phyloP scores from a whole-genome alignment of 495 filamentous ascomycete genomes.

The Tuber umbilicatum region DNA sequence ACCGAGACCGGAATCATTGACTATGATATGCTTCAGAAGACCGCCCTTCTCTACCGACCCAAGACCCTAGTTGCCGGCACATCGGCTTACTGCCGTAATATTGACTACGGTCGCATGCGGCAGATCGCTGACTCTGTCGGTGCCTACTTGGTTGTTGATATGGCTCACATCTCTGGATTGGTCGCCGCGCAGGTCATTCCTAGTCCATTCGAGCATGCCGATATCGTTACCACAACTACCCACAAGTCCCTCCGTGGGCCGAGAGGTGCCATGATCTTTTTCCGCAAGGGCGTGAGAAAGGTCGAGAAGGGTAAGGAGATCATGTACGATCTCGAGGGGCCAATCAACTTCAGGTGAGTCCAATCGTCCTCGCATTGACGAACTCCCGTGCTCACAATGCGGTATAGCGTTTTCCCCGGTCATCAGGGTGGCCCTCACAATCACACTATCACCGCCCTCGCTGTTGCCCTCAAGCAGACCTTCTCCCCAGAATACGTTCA shows the following conservation, averaged over 20 bases:
- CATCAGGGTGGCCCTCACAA: constrained; percentile 99
- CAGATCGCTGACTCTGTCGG: constrained; percentile 92
- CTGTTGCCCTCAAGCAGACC: constrained; percentile 94
- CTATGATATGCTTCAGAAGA: constrained; percentile 87
- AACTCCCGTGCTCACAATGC: background rate
- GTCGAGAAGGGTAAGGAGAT: constrained; percentile 90
- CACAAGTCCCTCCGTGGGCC: constrained; percentile 99
- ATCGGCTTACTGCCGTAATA: constrained; percentile 95
- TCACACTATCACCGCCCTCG: constrained; percentile 98
- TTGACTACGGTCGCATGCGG: constrained; percentile 95
- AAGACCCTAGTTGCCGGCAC: constrained; percentile 96
- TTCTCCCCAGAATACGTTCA: constrained; percentile 87
- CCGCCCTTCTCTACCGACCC: constrained; percentile 88
- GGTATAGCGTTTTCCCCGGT: constrained; percentile 74
- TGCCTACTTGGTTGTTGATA: constrained; percentile 92
- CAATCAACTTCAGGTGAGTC: constrained; percentile 72
- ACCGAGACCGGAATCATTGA: constrained; percentile 94
- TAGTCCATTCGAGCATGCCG: constrained; percentile 85
- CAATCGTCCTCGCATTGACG: background rate
- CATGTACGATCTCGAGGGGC: constrained; percentile 85
- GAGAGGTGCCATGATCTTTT: constrained; percentile 99
- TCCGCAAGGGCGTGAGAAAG: constrained; percentile 87
- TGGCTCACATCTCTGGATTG: constrained; percentile 97
- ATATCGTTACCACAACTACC: constrained; percentile 97
- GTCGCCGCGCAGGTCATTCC: constrained; percentile 90